Evolutionary conservation across 805 yeast genomes (phyloP).

Genomic region (Candida incommunis): DNA sequence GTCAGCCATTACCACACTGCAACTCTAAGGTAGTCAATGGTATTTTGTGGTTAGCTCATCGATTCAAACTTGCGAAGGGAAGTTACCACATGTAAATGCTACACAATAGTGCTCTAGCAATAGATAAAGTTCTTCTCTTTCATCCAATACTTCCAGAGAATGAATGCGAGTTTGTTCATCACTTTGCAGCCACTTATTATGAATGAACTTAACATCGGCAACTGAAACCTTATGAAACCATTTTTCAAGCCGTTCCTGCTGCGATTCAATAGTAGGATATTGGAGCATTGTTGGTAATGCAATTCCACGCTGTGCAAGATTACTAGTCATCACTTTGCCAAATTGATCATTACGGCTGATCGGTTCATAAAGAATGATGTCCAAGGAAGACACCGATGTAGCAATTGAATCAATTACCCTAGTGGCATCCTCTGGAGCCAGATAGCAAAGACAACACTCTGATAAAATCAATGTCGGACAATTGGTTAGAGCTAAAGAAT

Average conservation of each 20-base stretch:
- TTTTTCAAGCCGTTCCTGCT: conserved; percentile 23
- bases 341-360: conserved; percentile 46
- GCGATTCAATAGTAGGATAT: conserved; percentile 33
- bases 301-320: conserved; percentile 47
- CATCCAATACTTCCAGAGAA: conserved; percentile 54
- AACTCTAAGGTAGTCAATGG: no score
- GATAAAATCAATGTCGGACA: conserved; percentile 50
- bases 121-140: conserved; percentile 53
- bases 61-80: neutral
- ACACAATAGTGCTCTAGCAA: conserved; percentile 49
- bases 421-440: conserved; percentile 36
- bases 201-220: conserved; percentile 32
- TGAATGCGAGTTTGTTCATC: conserved; percentile 32
- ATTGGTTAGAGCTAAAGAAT: conserved; percentile 13
- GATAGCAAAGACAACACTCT: conserved; percentile 67
- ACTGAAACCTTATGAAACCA: conserved; percentile 20
- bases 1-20: no score
- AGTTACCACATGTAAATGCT: conserved; percentile 23
- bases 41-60: no score
- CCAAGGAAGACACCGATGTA: conserved; percentile 13
- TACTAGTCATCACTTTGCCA: conserved; percentile 54
- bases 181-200: conserved; percentile 29
- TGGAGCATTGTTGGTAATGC: conserved; percentile 41
- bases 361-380: conserved; percentile 53
- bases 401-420: conserved; percentile 31